Conservation (phyloP, 2,329 filamentous ascomycete genomes). For the Sphaerulina musiva region DNA sequence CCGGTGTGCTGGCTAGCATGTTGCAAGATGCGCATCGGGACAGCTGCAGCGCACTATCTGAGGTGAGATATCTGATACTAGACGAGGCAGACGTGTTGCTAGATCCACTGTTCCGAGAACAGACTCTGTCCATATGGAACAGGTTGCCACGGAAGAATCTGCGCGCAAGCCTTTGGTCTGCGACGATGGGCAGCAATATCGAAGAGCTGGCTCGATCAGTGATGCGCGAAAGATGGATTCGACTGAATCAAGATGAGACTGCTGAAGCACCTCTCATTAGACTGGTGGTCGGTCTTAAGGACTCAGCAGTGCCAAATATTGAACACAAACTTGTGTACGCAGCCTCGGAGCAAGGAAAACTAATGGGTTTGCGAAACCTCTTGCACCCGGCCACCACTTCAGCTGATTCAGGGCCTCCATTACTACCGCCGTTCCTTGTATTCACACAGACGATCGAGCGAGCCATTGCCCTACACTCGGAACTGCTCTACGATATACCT, state of each 20-base stretch:
- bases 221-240: slow-evolving; percentile 48
- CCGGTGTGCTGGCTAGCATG: slow-evolving; percentile 69
- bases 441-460: slow-evolving; percentile 95
- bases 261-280: slow-evolving; percentile 56
- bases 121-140: slow-evolving; percentile 78
- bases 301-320: slow-evolving; percentile 89
- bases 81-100: slow-evolving; percentile 95
- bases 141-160: slow-evolving; percentile 66
- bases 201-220: slow-evolving; percentile 70
- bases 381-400: slow-evolving; percentile 65
- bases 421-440: slow-evolving; percentile 85
- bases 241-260: slow-evolving; percentile 17
- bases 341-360: slow-evolving; percentile 86
- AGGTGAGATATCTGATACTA: slow-evolving; percentile 67
- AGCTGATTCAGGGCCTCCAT: slow-evolving; percentile 46
- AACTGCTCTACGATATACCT: slow-evolving; percentile 91
- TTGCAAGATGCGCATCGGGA: slow-evolving; percentile 47
- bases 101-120: slow-evolving; percentile 81
- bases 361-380: slow-evolving; percentile 83
- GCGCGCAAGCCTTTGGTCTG: slow-evolving; percentile 81
- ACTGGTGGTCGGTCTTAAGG: slow-evolving; percentile 91
- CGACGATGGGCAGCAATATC: slow-evolving; percentile 91
- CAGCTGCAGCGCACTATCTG: slow-evolving; percentile 34
- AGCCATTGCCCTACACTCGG: slow-evolving; percentile 77
- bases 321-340: slow-evolving; percentile 84